Evolutionary conservation across 306 rosid species (phyloP), one percentile per base, ranked within the genome.

Genomic region (Corylus avellana): DNA sequence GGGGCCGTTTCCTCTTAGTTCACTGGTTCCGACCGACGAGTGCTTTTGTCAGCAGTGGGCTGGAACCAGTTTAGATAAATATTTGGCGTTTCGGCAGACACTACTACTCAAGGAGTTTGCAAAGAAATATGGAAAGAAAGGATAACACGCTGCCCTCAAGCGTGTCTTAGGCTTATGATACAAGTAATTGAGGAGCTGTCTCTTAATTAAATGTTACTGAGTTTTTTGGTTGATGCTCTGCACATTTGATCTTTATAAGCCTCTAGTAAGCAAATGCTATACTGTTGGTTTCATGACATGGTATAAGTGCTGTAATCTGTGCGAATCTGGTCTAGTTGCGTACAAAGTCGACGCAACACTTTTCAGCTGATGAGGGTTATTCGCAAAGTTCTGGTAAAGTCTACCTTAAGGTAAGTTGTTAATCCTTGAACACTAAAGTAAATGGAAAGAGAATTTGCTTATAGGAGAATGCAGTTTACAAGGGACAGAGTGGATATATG

Each of bases 1-100:
- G 80, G 99, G 99, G 4, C 99, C 99, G 4, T 96, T 96, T 85
- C 99, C 99, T 49, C 91, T 96, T 29, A 85, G 94, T 78, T 91
- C 97, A 75, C 78, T 96, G 9, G 92, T 96, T 72, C 99, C 98
- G 56, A 96, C 97, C 8, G 99, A 96, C 73, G 98, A 96, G 79
- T 74, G 81, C 78, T 96, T 96, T 84, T 96, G 99, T 79, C 91
- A 91, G 79, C 92, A 84, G 79, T 96, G 98, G 98, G 99, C 98
- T 62, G 90, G 89, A 64, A 96, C 99, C 75, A 93, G 95, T 82
- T 77, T 96, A 74, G 99, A 96, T 83, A 88, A 79, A 70, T 96
- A 96, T 82, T 78, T 89, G 61, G 98, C 91, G 72, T 96, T 96
- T 81, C 90, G 97, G 42, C 92, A 91, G 87, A 87, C 90, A 78